phyloP scores from a whole-genome alignment of 2,329 filamentous ascomycete genomes.

The Colletotrichum camelliae region DNA sequence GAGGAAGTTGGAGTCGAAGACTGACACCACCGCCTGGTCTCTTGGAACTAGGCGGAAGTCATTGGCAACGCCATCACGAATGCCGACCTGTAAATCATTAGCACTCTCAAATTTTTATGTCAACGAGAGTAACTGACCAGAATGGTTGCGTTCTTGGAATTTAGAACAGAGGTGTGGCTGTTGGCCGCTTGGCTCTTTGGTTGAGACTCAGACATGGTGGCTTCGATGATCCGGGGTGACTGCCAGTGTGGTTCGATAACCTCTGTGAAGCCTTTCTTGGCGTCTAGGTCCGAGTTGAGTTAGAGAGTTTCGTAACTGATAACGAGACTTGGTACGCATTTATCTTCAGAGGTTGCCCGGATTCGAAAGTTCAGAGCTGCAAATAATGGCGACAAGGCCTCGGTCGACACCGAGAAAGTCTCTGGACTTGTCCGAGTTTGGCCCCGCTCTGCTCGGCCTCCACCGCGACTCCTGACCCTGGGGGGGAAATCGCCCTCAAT shows the following conservation, averaged over 20 bases:
- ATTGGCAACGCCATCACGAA: conserved; percentile 29
- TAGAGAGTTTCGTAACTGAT: background rate
- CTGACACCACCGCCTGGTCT: conserved; percentile 27
- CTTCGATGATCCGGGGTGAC: background rate
- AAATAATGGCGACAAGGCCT: background rate
- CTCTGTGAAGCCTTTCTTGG: background rate
- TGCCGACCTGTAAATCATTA: conserved; percentile 24
- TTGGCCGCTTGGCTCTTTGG: conserved; percentile 2
- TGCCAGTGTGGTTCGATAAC: background rate
- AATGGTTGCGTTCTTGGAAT: conserved; percentile 28
- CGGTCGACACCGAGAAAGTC: background rate
- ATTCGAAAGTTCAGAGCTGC: background rate
- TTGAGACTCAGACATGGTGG: background rate
- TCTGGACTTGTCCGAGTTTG: background rate
- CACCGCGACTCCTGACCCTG: background rate
- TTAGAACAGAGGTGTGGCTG: conserved; percentile 27
- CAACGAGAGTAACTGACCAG: conserved; percentile 8
- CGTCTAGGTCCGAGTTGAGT: background rate
- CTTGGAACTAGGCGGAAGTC: conserved; percentile 27
- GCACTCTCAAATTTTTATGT: background rate
- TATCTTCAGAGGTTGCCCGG: background rate
- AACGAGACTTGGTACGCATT: background rate
- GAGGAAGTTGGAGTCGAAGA: conserved; percentile 33
- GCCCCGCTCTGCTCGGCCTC: background rate
- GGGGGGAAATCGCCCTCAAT: background rate